These are phyloP conservation scores for Excoecaria agallocha DNA, from an alignment of 345 rosid genomes.

Conservation along the genomic window DNA sequence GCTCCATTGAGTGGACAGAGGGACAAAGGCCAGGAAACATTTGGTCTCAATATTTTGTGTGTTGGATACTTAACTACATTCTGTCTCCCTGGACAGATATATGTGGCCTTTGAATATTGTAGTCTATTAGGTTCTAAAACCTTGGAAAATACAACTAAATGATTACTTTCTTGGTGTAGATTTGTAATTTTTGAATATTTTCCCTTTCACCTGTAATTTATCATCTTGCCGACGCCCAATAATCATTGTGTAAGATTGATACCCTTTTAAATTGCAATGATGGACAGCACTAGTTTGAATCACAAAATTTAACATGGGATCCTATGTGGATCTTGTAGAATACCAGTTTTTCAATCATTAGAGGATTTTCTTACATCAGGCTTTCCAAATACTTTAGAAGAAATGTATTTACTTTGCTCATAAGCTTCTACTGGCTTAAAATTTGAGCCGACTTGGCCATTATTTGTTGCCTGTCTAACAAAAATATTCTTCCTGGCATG, in stretches of 20 bases:
- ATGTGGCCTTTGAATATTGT: not conserved
- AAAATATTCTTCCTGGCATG: not conserved
- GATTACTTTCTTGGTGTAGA: not conserved
- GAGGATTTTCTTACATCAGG: not conserved
- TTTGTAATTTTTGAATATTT: not conserved
- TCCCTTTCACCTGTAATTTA: not conserved
- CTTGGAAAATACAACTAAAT: not conserved
- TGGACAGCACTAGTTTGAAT: not conserved
- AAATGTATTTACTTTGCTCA: not conserved
- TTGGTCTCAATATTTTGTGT: not conserved
- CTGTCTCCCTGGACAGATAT: not conserved
- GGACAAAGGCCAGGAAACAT: not conserved
- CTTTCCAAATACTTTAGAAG: not conserved
- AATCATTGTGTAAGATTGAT: not conserved
- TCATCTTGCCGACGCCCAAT: not conserved
- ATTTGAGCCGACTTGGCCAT: not conserved
- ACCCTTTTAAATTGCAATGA: not conserved
- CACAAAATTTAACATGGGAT: not conserved
- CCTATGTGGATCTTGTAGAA: not conserved
- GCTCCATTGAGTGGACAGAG: not conserved
- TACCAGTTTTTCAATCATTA: not conserved
- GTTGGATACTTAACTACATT: not conserved
- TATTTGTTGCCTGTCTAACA: not conserved
- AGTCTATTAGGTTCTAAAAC: not conserved
- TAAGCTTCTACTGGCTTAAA: not conserved